phyloP scores from a whole-genome alignment of 768 basidiomycete genomes.

The Boletales sp. region DNA sequence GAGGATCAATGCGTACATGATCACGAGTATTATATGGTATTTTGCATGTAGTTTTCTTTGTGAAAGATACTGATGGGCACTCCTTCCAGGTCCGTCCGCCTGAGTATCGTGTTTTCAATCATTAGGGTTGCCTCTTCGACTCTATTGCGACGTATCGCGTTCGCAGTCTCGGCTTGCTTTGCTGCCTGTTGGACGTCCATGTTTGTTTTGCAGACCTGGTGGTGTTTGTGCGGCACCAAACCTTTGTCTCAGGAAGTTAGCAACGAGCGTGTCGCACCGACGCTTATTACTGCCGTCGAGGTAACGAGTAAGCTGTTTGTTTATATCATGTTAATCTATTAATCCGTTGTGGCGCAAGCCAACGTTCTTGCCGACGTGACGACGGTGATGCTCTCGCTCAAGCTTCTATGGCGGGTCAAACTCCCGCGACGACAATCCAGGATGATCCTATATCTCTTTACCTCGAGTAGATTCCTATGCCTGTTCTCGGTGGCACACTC shows the following conservation, averaged over 20 bases:
- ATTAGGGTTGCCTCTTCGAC: slow-evolving; percentile 3
- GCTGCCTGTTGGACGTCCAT: slow-evolving; percentile 5
- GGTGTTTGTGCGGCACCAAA: neutral
- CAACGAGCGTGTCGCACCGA: neutral
- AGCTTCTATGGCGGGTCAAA: slow-evolving; percentile 14
- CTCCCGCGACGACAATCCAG: slow-evolving; percentile 12
- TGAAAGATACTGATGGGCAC: no score
- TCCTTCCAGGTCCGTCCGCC: slow-evolving; percentile 13
- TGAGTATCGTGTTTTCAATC: slow-evolving; percentile 15
- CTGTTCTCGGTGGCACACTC: neutral
- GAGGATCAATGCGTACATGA: slow-evolving; percentile 3
- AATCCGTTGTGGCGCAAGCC: neutral
- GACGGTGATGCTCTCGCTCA: slow-evolving; percentile 1
- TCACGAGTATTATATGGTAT: slow-evolving; percentile 9
- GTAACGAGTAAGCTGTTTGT: slow-evolving; percentile 1
- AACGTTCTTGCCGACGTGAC: slow-evolving; percentile 2
- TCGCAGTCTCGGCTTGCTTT: neutral
- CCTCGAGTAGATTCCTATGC: slow-evolving; percentile 9
- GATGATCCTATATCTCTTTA: slow-evolving; percentile 16
- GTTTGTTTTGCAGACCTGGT: slow-evolving; percentile 1
- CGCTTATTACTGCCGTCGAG: neutral
- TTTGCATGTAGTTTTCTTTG: neutral
- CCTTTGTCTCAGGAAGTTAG: neutral
- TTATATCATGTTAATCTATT: no score
- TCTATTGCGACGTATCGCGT: neutral